A percentile compares a stretch with the other conserved stretches of the same genome.
These are phyloP conservation scores for Schizopora paradoxa DNA, from an alignment of 1,284 basidiomycete genomes.

Conservation along the genomic window DNA sequence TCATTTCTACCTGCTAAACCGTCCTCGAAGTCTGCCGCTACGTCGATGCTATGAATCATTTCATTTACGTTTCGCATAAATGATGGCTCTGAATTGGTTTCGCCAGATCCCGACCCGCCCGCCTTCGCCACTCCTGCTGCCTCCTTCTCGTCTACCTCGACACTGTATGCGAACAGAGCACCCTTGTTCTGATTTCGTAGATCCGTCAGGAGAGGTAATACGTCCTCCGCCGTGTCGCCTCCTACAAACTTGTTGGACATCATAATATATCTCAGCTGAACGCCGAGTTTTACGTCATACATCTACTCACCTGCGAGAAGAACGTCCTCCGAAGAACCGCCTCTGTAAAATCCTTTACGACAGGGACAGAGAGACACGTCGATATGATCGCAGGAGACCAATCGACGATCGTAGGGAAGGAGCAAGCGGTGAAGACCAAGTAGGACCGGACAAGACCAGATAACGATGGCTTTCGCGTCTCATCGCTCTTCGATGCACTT, in stretches of 20 bases:
- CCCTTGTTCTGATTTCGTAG: slow-evolving; percentile 70
- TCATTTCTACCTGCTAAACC: slow-evolving; percentile 23
- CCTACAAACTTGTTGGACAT: slow-evolving; percentile 72
- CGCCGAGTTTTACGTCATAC: background rate
- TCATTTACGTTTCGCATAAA: slow-evolving; percentile 65
- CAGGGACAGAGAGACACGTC: slow-evolving; percentile 57
- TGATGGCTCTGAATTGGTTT: slow-evolving; percentile 26
- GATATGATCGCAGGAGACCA: slow-evolving; percentile 68
- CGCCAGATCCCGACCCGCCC: slow-evolving; percentile 19
- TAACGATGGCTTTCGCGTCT: slow-evolving; percentile 25
- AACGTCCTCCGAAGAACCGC: slow-evolving; percentile 76
- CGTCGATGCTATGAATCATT: slow-evolving; percentile 68
- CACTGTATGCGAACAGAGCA: slow-evolving; percentile 78
- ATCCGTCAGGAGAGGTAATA: slow-evolving; percentile 56
- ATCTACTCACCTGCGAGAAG: slow-evolving; percentile 63
- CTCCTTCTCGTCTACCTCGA: slow-evolving; percentile 70
- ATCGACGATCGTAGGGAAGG: slow-evolving; percentile 74
- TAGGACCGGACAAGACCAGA: slow-evolving; percentile 62
- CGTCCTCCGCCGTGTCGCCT: slow-evolving; percentile 72
- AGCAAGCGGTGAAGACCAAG: slow-evolving; percentile 77
- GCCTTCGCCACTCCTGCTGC: slow-evolving; percentile 31
- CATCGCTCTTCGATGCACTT: background rate
- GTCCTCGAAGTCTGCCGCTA: slow-evolving; percentile 77
- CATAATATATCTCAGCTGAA: background rate
- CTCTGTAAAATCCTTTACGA: slow-evolving; percentile 62